phyloP scores from a whole-genome alignment of 768 basidiomycete species.

The Lactarius psammicola region DNA sequence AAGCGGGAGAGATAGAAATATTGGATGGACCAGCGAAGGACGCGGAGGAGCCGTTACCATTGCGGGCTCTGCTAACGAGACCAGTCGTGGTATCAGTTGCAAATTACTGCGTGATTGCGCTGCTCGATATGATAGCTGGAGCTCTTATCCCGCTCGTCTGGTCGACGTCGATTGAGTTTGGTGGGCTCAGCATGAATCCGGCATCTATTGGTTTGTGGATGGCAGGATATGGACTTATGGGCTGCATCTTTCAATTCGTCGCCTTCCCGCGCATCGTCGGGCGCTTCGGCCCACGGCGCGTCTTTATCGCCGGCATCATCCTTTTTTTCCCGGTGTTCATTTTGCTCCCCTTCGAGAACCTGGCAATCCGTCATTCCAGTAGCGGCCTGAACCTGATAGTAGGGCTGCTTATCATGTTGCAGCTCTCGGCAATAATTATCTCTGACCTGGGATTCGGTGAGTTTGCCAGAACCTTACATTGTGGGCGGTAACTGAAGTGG shows the following conservation, averaged over 20 bases:
- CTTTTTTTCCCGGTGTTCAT: constrained; percentile 31
- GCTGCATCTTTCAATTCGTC: constrained; percentile 40
- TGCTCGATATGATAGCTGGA: constrained; percentile 42
- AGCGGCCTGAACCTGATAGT: neutral
- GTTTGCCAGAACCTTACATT: neutral
- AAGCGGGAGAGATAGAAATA: neutral
- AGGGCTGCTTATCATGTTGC: constrained; percentile 8
- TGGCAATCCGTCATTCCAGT: neutral
- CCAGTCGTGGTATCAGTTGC: constrained; percentile 43
- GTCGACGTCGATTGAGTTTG: constrained; percentile 42
- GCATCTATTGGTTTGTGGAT: constrained; percentile 41
- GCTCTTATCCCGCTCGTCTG: constrained; percentile 48
- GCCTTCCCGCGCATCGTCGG: constrained; percentile 41
- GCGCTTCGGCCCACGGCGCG: constrained; percentile 38
- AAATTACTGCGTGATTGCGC: constrained; percentile 45
- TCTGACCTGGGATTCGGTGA: constrained; percentile 19
- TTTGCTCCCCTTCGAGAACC: constrained; percentile 35
- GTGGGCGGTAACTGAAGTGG: neutral
- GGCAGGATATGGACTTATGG: constrained; percentile 38
- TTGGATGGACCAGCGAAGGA: neutral
- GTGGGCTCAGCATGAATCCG: constrained; percentile 41
- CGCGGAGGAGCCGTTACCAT: constrained; percentile 27
- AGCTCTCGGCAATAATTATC: constrained; percentile 13
- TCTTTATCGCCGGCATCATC: constrained; percentile 33
- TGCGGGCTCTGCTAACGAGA: constrained; percentile 37